Evolutionary conservation across 2,329 filamentous ascomycete species (phyloP), one percentile per base, ranked within the genome.

Genomic region (Tolypocladium tropicale): DNA sequence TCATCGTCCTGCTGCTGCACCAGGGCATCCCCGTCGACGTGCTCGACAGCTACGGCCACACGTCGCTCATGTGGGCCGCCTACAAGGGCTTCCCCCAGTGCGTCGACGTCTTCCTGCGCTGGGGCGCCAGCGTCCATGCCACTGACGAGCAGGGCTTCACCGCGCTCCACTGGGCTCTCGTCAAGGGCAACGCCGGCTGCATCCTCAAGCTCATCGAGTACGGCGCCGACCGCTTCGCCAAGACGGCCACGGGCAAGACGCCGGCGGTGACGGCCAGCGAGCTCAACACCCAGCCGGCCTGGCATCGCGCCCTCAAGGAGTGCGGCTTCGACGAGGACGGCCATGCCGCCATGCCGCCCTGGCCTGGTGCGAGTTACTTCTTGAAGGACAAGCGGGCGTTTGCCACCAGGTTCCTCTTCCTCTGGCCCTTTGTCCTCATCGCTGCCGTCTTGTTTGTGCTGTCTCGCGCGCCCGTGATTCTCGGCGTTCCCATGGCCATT

Each of bases 61-160:
- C 94, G 1, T 88, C 87, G 58, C 79, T 99, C 59, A 99, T 99
- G 94, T 99, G 94, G 94, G 90, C 94, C 21, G 93, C 93, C 18
- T 99, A 99, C 76, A 99, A 99, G 73, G 94, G 95, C 37, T 96
- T 87, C 68, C 90, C 93, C 0, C 85, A 88, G 51, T 95, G 90
- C 64, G 93, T 97, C 52, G 94, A 97, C 68, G 72, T 97, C 48
- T 93, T 96, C 62, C 75, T 99, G 57, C 85, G 91, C 63, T 99
- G 94, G 91, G 95, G 94, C 54, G 94, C 94, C 39, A 94, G 91
- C 68, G 90, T 96, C 10, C 90, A 95, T 71, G 87, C 90, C 36
- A 84, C 81, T 33, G 94, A 99, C 65, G 91, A 96, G 68, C 88
- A 92, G 63, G 93, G 93, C 32, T 94, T 97, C 70, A 96, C 93